Evolutionary conservation across 2,329 filamentous ascomycete species (phyloP), one percentile per base, ranked within the genome.

Genomic region (Calonectria honghensis): DNA sequence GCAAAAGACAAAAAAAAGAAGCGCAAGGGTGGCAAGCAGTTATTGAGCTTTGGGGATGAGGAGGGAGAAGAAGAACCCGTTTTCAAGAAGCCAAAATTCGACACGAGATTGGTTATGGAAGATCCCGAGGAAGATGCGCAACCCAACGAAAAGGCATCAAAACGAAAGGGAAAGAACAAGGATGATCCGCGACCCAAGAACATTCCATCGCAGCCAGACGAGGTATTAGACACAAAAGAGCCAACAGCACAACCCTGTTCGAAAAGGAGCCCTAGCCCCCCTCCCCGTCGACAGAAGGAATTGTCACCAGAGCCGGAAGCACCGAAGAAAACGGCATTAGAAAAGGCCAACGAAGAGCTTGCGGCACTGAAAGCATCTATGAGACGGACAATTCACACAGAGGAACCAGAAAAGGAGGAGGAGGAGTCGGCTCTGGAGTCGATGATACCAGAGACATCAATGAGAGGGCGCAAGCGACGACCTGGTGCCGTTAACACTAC

Each of bases 321-420:
- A n/a, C 80, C 80, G 48, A 83, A 80, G 45, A 90, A 90, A 79
- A 88, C 89, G 1, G 88, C 89, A 0, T 85, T 96, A 13, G 93
- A 95, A 76, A 88, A 88, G 77, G 94, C 94, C 4, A 96, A 96
- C 78, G 94, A 94, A 48, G 93, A 97, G 80, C 95, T 96, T 69
- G 94, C 94, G 6, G 93, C 93, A 1, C 86, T 97, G 5, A 96
- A 96, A 83, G 94, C 94, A 11, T 96, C 94, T 0, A 95, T 97
- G 93, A 94, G 93, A 82, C 90, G 94, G 41, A 93, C 89, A 29
- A 85, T 90, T 32, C 85, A 89, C 68, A 81, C 84, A 0, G 88
- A 83, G 48, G 87, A 77, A 24, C 86, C 88, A 1, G 87, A 89
- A 35, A 86, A 88, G 73, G 89, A 92, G 77, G 90, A 90, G 76